Evolutionary conservation across 345 rosid species (phyloP).

Genomic region (Salix dunnii): DNA sequence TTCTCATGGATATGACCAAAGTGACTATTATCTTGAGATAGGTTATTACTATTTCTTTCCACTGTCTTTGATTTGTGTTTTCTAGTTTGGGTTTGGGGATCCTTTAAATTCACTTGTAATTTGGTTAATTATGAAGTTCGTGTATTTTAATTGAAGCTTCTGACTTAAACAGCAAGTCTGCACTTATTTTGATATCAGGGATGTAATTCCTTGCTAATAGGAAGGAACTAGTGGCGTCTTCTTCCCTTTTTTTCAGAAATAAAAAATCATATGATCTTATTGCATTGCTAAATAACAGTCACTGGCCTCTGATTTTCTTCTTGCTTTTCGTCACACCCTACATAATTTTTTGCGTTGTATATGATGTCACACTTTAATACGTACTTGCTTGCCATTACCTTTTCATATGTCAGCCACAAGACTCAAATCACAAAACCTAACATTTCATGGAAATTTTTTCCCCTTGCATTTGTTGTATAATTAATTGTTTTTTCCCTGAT

Average conservation of each 20-base stretch:
- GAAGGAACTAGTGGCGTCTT: neutral
- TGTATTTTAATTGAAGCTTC: neutral
- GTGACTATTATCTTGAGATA: constrained; percentile 76
- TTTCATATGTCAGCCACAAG: neutral
- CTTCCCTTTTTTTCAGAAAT: neutral
- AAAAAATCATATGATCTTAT: too few species aligned
- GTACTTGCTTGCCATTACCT: neutral
- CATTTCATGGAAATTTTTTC: neutral
- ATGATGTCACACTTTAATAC: neutral
- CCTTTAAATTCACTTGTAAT: neutral
- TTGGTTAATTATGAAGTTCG: neutral
- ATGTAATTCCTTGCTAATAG: neutral
- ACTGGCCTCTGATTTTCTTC: neutral
- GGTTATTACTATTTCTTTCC: constrained; percentile 39
- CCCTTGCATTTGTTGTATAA: neutral
- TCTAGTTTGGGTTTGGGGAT: neutral
- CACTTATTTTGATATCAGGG: neutral
- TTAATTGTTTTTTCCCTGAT: neutral
- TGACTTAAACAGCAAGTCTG: neutral
- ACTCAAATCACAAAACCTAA: neutral
- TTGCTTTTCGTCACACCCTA: neutral
- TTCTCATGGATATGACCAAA: constrained; percentile 83
- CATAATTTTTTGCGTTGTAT: neutral
- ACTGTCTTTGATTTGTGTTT: neutral
- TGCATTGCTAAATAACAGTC: too few species aligned